Conservation (phyloP, 805 yeast genomes). For the Sugiyamaella chiloensis region DNA sequence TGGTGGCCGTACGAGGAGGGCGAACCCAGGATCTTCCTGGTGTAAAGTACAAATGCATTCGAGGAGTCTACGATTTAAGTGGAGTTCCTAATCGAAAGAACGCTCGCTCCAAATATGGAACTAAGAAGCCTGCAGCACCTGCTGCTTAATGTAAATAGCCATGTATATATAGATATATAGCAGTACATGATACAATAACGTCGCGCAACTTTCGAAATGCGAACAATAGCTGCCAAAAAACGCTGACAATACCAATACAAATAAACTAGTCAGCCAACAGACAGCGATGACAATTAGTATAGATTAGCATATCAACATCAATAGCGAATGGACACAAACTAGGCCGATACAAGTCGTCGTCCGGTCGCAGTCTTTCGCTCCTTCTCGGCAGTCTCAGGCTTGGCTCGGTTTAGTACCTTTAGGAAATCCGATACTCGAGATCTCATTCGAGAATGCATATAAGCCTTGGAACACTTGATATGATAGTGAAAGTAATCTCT, state of each 20-base stretch:
- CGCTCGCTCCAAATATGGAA: conserved; percentile 92
- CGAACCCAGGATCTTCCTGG: conserved; percentile 98
- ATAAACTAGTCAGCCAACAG: too few species aligned
- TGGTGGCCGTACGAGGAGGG: conserved; percentile 96
- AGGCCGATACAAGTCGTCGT: conserved; percentile 48
- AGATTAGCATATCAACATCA: too few species aligned
- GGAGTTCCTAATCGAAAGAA: conserved; percentile 93
- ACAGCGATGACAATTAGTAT: too few species aligned
- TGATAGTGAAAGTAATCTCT: conserved; percentile 98
- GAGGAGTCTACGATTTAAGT: conserved; percentile 90
- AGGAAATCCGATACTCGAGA: conserved; percentile 89
- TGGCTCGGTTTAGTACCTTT: conserved; percentile 94
- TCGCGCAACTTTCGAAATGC: too few species aligned
- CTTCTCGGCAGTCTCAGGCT: conserved; percentile 83
- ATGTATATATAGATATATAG: not conserved
- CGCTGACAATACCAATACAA: too few species aligned
- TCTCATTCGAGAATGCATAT: conserved; percentile 98
- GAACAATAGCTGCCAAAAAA: too few species aligned
- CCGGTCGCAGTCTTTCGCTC: conserved; percentile 76
- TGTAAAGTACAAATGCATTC: conserved; percentile 87
- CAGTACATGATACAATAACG: too few species aligned
- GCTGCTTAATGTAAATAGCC: conserved; percentile 8
- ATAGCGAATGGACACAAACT: too few species aligned
- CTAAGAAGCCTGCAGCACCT: conserved; percentile 48
- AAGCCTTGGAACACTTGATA: conserved; percentile 97